Evolutionary conservation across 1,284 basidiomycete species (phyloP).

Genomic region (Anthracocystis panici-leucophaei): DNA sequence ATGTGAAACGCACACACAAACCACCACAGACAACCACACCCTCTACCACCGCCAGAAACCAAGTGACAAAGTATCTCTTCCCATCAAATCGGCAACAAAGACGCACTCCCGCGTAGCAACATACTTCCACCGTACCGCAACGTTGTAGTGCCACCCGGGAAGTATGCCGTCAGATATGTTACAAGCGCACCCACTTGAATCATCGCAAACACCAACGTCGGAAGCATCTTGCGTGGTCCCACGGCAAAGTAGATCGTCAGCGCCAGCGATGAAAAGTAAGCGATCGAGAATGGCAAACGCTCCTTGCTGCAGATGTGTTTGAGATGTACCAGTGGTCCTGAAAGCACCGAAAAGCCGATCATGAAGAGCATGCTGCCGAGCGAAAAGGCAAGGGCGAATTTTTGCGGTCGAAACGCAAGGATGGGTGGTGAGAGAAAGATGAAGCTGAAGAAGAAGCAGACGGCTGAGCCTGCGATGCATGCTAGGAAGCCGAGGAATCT

Average conservation of each 20-base stretch:
- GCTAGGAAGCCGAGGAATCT: constrained; percentile 88
- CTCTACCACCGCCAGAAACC: neutral
- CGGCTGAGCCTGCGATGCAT: constrained; percentile 87
- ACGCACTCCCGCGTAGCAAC: constrained; percentile 60
- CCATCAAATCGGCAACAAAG: constrained; percentile 60
- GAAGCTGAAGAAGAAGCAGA: constrained; percentile 96
- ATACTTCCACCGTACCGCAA: constrained; percentile 64
- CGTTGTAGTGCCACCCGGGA: constrained; percentile 66
- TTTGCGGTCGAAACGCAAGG: constrained; percentile 72
- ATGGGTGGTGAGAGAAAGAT: constrained; percentile 81
- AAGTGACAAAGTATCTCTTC: too few relatives aligned
- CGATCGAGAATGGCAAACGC: constrained; percentile 75
- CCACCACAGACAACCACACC: neutral
- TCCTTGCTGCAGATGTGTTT: constrained; percentile 69
- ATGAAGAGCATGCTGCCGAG: constrained; percentile 67
- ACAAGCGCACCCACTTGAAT: constrained; percentile 62
- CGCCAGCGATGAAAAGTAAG: constrained; percentile 62
- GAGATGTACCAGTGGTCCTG: constrained; percentile 65
- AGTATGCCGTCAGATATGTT: constrained; percentile 66
- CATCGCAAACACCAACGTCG: constrained; percentile 60
- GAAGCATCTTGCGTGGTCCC: constrained; percentile 60
- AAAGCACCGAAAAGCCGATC: constrained; percentile 66
- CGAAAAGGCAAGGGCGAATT: constrained; percentile 67
- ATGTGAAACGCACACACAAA: neutral
- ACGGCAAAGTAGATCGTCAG: constrained; percentile 69